Percentiles rank a stretch among this genome's conserved stretches.
Conservation (phyloP, 768 basidiomycete species). For the Amanita pseudoporphyria region DNA sequence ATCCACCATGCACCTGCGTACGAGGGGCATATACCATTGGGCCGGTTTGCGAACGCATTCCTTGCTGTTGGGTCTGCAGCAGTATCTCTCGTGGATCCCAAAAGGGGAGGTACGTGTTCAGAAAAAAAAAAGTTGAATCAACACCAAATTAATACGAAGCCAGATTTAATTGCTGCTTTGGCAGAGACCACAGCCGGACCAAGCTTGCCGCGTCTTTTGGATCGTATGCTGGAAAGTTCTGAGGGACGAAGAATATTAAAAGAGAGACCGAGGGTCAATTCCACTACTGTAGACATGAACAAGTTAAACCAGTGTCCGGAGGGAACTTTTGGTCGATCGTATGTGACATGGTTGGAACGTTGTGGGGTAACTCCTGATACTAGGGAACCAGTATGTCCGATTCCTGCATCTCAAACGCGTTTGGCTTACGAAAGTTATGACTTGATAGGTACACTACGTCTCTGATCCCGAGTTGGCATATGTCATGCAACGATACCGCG, state of each 20-base stretch:
- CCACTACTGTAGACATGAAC: conserved; percentile 66
- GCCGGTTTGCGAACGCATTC: conserved; percentile 73
- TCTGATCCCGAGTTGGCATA: conserved; percentile 94
- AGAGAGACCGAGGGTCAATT: conserved; percentile 76
- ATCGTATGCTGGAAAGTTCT: conserved; percentile 63
- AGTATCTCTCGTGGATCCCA: conserved; percentile 72
- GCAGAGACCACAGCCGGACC: conserved; percentile 88
- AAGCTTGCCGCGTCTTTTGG: conserved; percentile 65
- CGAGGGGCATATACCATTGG: conserved; percentile 75
- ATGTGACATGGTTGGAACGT: conserved; percentile 81
- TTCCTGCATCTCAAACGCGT: conserved; percentile 4
- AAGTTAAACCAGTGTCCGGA: conserved; percentile 57
- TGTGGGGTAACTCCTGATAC: conserved; percentile 92
- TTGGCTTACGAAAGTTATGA: too few species aligned
- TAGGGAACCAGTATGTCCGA: conserved; percentile 61
- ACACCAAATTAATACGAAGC: conserved; percentile 4
- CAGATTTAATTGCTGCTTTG: conserved; percentile 93
- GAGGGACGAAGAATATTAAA: conserved; percentile 83
- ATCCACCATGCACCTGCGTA: conserved; percentile 41
- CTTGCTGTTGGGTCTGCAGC: conserved; percentile 81
- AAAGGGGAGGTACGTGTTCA: conserved; percentile 65
- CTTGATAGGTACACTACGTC: conserved; percentile 79
- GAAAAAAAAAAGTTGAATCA: not conserved
- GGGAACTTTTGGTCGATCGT: conserved; percentile 79
- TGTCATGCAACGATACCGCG: conserved; percentile 95